phyloP scores from a whole-genome alignment of 179 eudicot genomes.

The Corrigiola litoralis region DNA sequence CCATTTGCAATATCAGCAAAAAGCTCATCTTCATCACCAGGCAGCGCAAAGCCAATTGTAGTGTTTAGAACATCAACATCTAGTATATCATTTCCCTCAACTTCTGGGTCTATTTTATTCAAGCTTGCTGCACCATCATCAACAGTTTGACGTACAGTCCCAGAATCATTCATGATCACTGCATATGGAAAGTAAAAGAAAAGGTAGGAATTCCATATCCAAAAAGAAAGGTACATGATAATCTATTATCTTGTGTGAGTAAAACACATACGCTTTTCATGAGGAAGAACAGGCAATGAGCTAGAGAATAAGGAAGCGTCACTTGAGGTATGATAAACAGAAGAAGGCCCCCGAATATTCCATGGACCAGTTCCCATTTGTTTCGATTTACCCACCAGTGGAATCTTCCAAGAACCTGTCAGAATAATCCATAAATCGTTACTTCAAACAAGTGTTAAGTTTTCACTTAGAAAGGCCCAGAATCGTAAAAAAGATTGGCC shows the following conservation, averaged over 20 bases:
- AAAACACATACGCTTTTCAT: conserved; percentile 53
- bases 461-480: background rate
- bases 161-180: conserved; percentile 45
- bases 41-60: conserved; percentile 50
- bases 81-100: conserved; percentile 36
- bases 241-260: background rate
- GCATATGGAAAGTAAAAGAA: conserved; percentile 18
- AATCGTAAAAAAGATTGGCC: background rate
- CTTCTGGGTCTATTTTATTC: conserved; percentile 34
- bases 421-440: conserved; percentile 10
- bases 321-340: conserved; percentile 41
- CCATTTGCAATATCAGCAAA: conserved; percentile 64
- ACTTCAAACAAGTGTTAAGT: background rate
- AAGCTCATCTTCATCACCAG: conserved; percentile 83
- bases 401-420: conserved; percentile 40
- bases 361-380: conserved; percentile 38
- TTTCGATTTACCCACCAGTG: conserved; percentile 27
- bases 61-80: conserved; percentile 38
- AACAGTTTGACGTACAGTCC: conserved; percentile 36
- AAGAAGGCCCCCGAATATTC: conserved; percentile 35
- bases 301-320: conserved; percentile 69
- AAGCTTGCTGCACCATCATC: conserved; percentile 42
- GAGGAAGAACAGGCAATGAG: conserved; percentile 86
- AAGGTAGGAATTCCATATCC: conserved; percentile 5
- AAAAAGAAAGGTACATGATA: background rate